phyloP scores from a whole-genome alignment of 306 rosid species.

The Vigna nakashimae region DNA sequence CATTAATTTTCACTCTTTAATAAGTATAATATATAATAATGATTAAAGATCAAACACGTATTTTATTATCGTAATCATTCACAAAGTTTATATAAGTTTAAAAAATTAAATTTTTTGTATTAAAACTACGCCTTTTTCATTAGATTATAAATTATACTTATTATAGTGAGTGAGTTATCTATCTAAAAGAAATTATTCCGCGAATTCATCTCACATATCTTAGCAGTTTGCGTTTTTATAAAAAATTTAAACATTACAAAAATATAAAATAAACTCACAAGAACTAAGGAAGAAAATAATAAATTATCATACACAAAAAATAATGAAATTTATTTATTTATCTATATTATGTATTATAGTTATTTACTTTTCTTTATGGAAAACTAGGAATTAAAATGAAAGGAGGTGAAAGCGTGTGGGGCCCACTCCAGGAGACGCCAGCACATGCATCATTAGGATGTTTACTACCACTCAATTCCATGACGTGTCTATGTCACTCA shows the following conservation, averaged over 20 bases:
- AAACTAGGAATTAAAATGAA: background rate
- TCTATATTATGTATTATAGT: background rate
- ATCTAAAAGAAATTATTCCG: no score
- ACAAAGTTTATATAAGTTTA: no score
- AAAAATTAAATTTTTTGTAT: no score
- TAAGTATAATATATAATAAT: no score
- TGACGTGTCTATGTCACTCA: background rate
- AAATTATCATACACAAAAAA: background rate
- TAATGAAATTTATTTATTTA: background rate
- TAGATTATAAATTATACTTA: no score
- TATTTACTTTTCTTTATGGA: background rate
- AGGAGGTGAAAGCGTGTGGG: conserved; percentile 40
- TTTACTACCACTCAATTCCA: conserved; percentile 15
- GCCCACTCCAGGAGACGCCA: background rate
- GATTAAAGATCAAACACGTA: no score
- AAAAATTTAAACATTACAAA: background rate
- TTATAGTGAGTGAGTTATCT: no score
- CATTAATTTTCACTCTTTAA: no score
- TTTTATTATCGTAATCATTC: no score
- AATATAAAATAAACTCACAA: background rate
- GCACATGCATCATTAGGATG: conserved; percentile 4
- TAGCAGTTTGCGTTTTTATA: background rate
- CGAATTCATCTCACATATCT: background rate
- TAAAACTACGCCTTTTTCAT: no score
- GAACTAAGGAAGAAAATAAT: background rate